Conservation (phyloP, 495 filamentous ascomycete genomes). For the Aspergillus carlsbadensis region DNA sequence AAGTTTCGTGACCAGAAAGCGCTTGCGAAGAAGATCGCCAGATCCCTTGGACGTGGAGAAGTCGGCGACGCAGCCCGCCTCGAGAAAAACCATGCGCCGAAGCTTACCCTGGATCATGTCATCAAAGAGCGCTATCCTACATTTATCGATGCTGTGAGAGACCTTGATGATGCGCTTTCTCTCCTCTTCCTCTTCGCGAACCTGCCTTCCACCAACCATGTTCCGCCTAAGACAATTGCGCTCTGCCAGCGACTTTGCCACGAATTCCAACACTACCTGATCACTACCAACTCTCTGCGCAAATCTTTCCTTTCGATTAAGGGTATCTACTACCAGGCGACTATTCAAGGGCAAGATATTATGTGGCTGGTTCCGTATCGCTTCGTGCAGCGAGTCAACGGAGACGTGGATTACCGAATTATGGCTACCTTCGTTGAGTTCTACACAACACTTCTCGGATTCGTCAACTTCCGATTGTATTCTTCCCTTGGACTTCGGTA, state of each 20-base stretch:
- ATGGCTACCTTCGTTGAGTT: constrained; percentile 99
- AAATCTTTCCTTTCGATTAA: constrained; percentile 98
- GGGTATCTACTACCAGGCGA: constrained; percentile 99
- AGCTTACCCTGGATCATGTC: constrained; percentile 89
- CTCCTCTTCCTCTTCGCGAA: constrained; percentile 97
- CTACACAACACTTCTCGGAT: constrained; percentile 92
- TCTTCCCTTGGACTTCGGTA: constrained; percentile 88
- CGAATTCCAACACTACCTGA: constrained; percentile 97
- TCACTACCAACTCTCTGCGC: constrained; percentile 80
- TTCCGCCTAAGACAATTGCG: constrained; percentile 89
- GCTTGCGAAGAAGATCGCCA: constrained; percentile 92
- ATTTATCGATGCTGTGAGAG: constrained; percentile 89
- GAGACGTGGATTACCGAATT: constrained; percentile 94
- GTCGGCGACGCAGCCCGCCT: constrained; percentile 78
- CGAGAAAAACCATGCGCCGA: constrained; percentile 81
- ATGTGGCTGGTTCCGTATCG: constrained; percentile 96
- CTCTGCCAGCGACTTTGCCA: constrained; percentile 87
- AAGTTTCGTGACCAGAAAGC: constrained; percentile 98
- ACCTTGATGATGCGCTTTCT: constrained; percentile 94
- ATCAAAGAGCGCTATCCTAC: constrained; percentile 98
- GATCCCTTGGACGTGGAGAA: constrained; percentile 87
- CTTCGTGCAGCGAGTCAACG: constrained; percentile 90
- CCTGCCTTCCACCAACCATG: constrained; percentile 81
- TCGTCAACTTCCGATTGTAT: constrained; percentile 93
- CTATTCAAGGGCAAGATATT: constrained; percentile 96